These are phyloP conservation scores for Candida sanyaensis DNA, from an alignment of 1,139 yeast genomes.

Conservation along the genomic window DNA sequence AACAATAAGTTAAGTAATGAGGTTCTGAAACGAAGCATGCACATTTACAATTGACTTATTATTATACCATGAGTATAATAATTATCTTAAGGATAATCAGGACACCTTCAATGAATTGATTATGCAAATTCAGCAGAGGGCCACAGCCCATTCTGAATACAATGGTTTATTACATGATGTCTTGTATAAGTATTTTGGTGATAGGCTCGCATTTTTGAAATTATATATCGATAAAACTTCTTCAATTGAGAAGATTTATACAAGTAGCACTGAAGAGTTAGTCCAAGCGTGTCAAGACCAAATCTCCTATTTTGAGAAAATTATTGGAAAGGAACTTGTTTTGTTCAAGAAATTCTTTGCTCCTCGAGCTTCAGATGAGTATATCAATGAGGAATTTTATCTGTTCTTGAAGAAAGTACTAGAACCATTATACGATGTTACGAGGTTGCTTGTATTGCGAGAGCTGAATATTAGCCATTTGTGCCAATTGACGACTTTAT, in stretches of 20 bases:
- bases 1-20: slow-evolving; percentile 39
- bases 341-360: slow-evolving; percentile 58
- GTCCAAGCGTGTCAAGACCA: slow-evolving; percentile 62
- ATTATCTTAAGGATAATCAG: slow-evolving; percentile 27
- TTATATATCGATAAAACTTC: slow-evolving; percentile 33
- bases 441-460: slow-evolving; percentile 65
- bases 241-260: slow-evolving; percentile 13
- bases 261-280: slow-evolving; percentile 26
- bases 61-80: slow-evolving; percentile 56
- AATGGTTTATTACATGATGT: slow-evolving; percentile 71
- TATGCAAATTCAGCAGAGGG: slow-evolving; percentile 52
- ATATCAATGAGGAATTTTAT: slow-evolving; percentile 37
- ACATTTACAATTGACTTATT: slow-evolving; percentile 25
- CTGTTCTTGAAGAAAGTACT: slow-evolving; percentile 62
- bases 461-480: slow-evolving; percentile 67
- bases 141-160: slow-evolving; percentile 54
- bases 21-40: slow-evolving; percentile 25
- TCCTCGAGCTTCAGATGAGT: slow-evolving; percentile 15
- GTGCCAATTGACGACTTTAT: slow-evolving; percentile 73
- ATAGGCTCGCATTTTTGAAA: slow-evolving; percentile 50
- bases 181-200: slow-evolving; percentile 58
- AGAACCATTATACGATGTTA: slow-evolving; percentile 74
- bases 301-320: slow-evolving; percentile 56
- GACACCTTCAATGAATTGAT: slow-evolving; percentile 38
- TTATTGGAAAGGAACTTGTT: slow-evolving; percentile 62